Conservation (phyloP, 345 rosid species). For the Hibiscus syriacus region DNA sequence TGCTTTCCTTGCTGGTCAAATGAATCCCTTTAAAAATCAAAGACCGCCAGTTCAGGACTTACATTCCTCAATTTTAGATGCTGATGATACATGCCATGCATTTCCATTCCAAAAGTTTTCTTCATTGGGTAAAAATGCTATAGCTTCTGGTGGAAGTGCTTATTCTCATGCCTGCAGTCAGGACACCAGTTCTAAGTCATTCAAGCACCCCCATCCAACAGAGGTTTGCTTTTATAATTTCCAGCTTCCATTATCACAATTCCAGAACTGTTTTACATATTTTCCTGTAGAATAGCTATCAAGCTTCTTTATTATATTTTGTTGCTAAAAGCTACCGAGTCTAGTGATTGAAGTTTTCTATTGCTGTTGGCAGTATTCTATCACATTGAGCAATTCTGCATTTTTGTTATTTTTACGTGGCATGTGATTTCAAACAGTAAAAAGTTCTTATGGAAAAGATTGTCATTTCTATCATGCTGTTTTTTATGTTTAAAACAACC, state of each 20-base stretch:
- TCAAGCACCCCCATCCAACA: slow-evolving; percentile 18
- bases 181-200: slow-evolving; percentile 20
- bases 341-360: neutral
- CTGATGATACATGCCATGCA: slow-evolving; percentile 88
- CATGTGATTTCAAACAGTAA: neutral
- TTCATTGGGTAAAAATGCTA: slow-evolving; percentile 27
- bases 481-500: neutral
- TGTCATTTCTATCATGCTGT: neutral
- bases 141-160: slow-evolving; percentile 21
- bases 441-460: neutral
- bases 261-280: neutral
- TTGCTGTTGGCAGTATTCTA: neutral
- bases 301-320: neutral
- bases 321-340: neutral
- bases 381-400: neutral
- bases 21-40: too few relatives aligned
- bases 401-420: neutral
- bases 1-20: too few relatives aligned
- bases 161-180: slow-evolving; percentile 16
- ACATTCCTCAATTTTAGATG: slow-evolving; percentile 68
- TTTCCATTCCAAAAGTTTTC: slow-evolving; percentile 51
- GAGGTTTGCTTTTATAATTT: slow-evolving; percentile 31
- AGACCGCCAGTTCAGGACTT: too few relatives aligned
- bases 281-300: neutral
- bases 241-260: neutral